Conservation (phyloP, 1,284 basidiomycete genomes). For the Ceratobasidium sp. region DNA sequence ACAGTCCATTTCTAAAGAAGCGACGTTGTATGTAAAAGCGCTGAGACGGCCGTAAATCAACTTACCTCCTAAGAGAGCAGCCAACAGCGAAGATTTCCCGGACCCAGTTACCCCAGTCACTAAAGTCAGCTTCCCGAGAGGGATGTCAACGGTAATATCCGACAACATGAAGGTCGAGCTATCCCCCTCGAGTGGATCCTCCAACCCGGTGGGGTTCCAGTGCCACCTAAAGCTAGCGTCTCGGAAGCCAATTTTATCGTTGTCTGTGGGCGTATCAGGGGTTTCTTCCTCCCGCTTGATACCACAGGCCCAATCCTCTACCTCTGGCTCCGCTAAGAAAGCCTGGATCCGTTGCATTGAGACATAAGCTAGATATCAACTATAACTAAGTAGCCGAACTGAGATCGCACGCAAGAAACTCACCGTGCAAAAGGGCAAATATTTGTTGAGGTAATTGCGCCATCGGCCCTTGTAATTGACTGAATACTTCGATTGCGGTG, state of each 20-base stretch:
- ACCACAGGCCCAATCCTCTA: slow-evolving; percentile 75
- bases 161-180: slow-evolving; percentile 50
- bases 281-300: slow-evolving; percentile 56
- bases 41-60: slow-evolving; percentile 48
- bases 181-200: not conserved
- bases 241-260: slow-evolving; percentile 65
- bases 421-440: slow-evolving; percentile 73
- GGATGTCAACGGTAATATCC: slow-evolving; percentile 69
- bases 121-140: slow-evolving; percentile 71
- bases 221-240: slow-evolving; percentile 72
- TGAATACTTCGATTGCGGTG: slow-evolving; percentile 75
- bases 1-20: slow-evolving; percentile 74
- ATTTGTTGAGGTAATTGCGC: slow-evolving; percentile 71
- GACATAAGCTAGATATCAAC: slow-evolving; percentile 66
- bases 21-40: slow-evolving; percentile 48
- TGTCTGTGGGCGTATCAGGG: slow-evolving; percentile 31
- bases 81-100: slow-evolving; percentile 80
- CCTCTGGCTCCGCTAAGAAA: slow-evolving; percentile 73
- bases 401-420: not conserved
- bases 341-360: slow-evolving; percentile 77
- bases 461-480: slow-evolving; percentile 71
- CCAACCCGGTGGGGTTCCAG: slow-evolving; percentile 46
- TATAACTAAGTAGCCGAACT: not conserved
- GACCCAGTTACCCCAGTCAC: slow-evolving; percentile 82
- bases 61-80: slow-evolving; percentile 75